Evolutionary conservation across 2,329 filamentous ascomycete species (phyloP), one percentile per base, ranked within the genome.

Genomic region (Allantophomopsis lycopodina): DNA sequence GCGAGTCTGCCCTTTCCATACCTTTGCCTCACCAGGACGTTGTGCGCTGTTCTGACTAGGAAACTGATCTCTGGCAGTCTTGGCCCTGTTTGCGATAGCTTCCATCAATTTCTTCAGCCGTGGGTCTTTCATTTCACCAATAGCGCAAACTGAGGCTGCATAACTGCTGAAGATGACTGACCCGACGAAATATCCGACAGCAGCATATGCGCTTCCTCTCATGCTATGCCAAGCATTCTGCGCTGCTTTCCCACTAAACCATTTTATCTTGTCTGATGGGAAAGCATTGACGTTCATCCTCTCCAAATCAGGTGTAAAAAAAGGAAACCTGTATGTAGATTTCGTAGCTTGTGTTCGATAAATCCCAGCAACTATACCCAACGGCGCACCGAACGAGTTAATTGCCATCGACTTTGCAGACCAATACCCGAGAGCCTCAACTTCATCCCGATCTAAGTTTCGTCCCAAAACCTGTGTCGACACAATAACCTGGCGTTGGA

Each of bases 261-360:
- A 28, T 5, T 41, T 35, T 7, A 42, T 15, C 16, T 15, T 37
- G 2, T 11, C 12, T 31, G 20, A 40, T n/a, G 48, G 48, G 33
- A 51, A 53, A 23, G 38, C 32, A 23, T 43, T 34, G 10, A 46
- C 33, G 10, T 47, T 44, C 39, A 56, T 52, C 7, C 20, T 48
- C 18, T 51, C 44, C 5, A 44, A 38, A 17, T 54, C 48, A n/a
- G 51, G 53, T 35, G 51, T 45, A 21, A 38, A 51, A 34, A 57
- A 54, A 6, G 55, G 54, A 41, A 54, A 54, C 35, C 46, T 44
- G 36, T 51, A 53, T 17, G 43, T 46, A 7, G 36, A 7, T 5
- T 21, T 32, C 7, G 53, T 50, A 11, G 23, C 38, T 13, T 50
- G 50, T 10, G 47, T 43, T 38, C 48, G 46, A 42, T 45, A 53